Evolutionary conservation across 345 rosid genomes (phyloP).

Genomic region (Viola odorata): DNA sequence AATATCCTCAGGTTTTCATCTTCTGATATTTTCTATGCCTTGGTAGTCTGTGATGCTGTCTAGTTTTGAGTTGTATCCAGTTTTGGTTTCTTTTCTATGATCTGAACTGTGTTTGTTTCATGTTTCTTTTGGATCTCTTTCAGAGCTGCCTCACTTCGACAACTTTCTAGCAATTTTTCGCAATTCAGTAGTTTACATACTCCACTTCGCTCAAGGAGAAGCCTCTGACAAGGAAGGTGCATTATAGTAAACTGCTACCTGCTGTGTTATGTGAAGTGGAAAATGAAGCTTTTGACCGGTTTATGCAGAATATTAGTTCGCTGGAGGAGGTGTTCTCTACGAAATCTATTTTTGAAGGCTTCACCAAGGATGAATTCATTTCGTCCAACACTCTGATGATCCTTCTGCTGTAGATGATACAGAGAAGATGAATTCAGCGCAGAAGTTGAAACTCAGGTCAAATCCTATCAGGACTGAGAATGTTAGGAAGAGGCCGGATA

Average conservation of each 20-base stretch:
- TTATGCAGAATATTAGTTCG: constrained; percentile 60
- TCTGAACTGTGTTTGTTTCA: constrained; percentile 10
- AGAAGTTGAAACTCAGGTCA: constrained; percentile 47
- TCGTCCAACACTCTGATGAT: constrained; percentile 12
- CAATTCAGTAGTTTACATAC: constrained; percentile 76
- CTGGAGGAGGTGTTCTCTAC: constrained; percentile 69
- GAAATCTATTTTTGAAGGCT: constrained; percentile 38
- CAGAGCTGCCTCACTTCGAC: constrained; percentile 67
- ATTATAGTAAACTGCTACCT: background rate
- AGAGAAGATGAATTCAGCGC: constrained; percentile 24
- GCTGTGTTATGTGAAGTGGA: constrained; percentile 39
- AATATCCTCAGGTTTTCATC: background rate
- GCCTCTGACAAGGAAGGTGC: constrained; percentile 79
- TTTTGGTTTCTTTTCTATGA: no score
- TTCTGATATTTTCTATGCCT: background rate
- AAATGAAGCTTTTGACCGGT: constrained; percentile 80
- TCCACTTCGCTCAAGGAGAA: constrained; percentile 65
- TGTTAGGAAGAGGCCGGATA: constrained; percentile 49
- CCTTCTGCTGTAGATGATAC: constrained; percentile 25
- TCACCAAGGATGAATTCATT: constrained; percentile 23
- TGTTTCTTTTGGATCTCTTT: constrained; percentile 22
- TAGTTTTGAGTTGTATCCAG: no score
- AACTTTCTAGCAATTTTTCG: constrained; percentile 75
- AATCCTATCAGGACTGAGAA: constrained; percentile 45
- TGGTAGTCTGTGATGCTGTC: background rate